Evolutionary conservation across 495 filamentous ascomycete species (phyloP).

Genomic region (Melanomma pulvis-pyrius): DNA sequence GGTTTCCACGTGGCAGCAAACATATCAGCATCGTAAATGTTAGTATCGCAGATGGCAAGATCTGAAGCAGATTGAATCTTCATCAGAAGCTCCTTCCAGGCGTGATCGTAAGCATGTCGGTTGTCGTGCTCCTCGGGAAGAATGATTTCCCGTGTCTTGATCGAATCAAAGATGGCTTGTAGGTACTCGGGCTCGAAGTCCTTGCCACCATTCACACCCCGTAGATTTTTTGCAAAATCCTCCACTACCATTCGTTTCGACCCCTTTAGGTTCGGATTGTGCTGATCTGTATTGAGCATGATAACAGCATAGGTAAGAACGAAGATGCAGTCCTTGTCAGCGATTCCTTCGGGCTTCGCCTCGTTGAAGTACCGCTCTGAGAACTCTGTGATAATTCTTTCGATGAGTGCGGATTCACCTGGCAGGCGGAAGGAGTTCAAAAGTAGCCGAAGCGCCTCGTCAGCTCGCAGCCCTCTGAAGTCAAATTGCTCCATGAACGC

Average conservation of each 20-base stretch:
- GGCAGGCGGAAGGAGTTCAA: slow-evolving; percentile 93
- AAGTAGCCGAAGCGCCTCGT: slow-evolving; percentile 85
- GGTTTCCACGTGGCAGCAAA: slow-evolving; percentile 95
- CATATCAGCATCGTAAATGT: slow-evolving; percentile 96
- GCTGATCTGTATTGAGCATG: slow-evolving; percentile 93
- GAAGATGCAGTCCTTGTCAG: slow-evolving; percentile 85
- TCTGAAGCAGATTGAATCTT: slow-evolving; percentile 78
- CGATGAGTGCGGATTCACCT: slow-evolving; percentile 90
- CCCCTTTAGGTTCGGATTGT: slow-evolving; percentile 87
- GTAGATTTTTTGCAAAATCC: slow-evolving; percentile 84
- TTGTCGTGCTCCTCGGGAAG: slow-evolving; percentile 97
- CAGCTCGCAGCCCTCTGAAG: slow-evolving; percentile 81
- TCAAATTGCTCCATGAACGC: slow-evolving; percentile 85
- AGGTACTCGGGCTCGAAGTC: slow-evolving; percentile 88
- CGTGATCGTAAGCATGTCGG: slow-evolving; percentile 92
- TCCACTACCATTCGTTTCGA: slow-evolving; percentile 76
- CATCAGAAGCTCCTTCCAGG: slow-evolving; percentile 90
- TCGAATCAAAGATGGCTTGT: slow-evolving; percentile 85
- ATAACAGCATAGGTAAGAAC: slow-evolving; percentile 95
- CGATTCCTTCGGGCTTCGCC: slow-evolving; percentile 71
- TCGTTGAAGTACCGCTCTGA: slow-evolving; percentile 82
- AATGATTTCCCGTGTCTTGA: slow-evolving; percentile 92
- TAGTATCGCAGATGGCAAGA: slow-evolving; percentile 81
- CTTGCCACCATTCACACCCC: slow-evolving; percentile 81
- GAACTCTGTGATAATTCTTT: slow-evolving; percentile 86